A percentile compares a stretch with the other conserved stretches of the same genome.
Conservation (phyloP, 2,329 filamentous ascomycete genomes). For the Talaromyces pinophilus region DNA sequence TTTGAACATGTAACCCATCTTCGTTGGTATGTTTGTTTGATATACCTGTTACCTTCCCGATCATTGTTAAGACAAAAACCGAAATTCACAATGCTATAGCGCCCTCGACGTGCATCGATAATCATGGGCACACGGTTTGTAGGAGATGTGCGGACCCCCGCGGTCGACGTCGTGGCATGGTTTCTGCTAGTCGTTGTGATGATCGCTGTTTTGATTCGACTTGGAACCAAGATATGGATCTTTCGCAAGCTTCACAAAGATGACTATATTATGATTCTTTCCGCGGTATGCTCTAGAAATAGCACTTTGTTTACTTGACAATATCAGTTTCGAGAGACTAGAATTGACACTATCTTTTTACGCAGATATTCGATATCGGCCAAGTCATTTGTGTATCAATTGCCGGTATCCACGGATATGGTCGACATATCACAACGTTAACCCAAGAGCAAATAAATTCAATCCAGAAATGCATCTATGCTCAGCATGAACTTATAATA, state of each 20-base stretch:
- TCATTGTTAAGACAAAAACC: not conserved
- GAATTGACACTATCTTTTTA: not conserved
- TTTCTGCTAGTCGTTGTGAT: slow-evolving; percentile 32
- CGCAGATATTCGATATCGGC: slow-evolving; percentile 24
- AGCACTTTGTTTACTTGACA: not conserved
- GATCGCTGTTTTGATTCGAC: slow-evolving; percentile 29
- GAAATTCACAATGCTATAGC: not conserved
- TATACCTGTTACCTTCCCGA: not conserved
- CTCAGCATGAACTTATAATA: slow-evolving; percentile 30
- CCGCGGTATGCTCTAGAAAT: slow-evolving; percentile 25
- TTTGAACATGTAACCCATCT: not conserved
- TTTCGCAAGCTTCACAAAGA: slow-evolving; percentile 29
- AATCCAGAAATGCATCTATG: slow-evolving; percentile 32
- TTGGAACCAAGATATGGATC: slow-evolving; percentile 31
- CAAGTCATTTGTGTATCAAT: slow-evolving; percentile 31
- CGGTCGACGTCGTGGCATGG: slow-evolving; percentile 32
- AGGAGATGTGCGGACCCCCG: slow-evolving; percentile 38
- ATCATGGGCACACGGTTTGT: slow-evolving; percentile 37
- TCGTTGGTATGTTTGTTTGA: not conserved
- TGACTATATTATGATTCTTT: slow-evolving; percentile 28
- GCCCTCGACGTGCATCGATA: slow-evolving; percentile 30
- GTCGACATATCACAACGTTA: slow-evolving; percentile 26
- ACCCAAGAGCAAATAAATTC: slow-evolving; percentile 14
- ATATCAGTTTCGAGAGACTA: not conserved
- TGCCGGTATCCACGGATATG: slow-evolving; percentile 29